These are phyloP conservation scores for Diaporthe aspalathi DNA, from an alignment of 2,329 filamentous ascomycete species.

Conservation along the genomic window DNA sequence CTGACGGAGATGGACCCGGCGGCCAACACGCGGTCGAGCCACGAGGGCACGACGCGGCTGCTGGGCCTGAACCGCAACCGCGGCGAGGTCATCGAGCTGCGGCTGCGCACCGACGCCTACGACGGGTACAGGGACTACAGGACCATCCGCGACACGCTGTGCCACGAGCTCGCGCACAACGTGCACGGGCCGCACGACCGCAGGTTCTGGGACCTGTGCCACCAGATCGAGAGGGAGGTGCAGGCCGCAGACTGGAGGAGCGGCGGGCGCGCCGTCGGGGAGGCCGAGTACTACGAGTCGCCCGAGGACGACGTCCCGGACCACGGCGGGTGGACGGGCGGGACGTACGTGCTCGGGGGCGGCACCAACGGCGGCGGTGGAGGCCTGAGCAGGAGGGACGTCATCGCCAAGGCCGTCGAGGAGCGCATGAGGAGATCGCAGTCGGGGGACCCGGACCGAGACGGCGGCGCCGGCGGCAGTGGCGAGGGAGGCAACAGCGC, in stretches of 20 bases:
- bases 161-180: conserved; percentile 95
- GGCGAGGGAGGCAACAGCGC: conserved; percentile 23
- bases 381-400: conserved; percentile 77
- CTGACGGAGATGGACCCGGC: conserved; percentile 96
- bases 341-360: conserved; percentile 79
- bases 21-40: conserved; percentile 77
- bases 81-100: conserved; percentile 90
- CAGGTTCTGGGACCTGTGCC: conserved; percentile 90
- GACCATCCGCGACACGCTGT: conserved; percentile 89
- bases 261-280: conserved; percentile 74
- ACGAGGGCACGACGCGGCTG: conserved; percentile 79
- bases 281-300: conserved; percentile 70
- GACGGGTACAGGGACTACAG: conserved; percentile 95
- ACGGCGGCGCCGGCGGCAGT: conserved; percentile 8
- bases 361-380: conserved; percentile 52
- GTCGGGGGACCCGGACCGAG: conserved; percentile 43
- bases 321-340: conserved; percentile 81
- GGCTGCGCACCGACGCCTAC: conserved; percentile 91
- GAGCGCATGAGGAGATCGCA: conserved; percentile 67
- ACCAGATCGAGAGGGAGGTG: conserved; percentile 89
- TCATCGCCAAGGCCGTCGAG: conserved; percentile 80
- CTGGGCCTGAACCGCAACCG: conserved; percentile 88
- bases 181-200: conserved; percentile 86
- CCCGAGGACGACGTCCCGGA: conserved; percentile 67
- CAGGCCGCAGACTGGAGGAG: conserved; percentile 81